phyloP scores from a whole-genome alignment of 2,329 filamentous ascomycete species.

The Blumeriella jaapii region DNA sequence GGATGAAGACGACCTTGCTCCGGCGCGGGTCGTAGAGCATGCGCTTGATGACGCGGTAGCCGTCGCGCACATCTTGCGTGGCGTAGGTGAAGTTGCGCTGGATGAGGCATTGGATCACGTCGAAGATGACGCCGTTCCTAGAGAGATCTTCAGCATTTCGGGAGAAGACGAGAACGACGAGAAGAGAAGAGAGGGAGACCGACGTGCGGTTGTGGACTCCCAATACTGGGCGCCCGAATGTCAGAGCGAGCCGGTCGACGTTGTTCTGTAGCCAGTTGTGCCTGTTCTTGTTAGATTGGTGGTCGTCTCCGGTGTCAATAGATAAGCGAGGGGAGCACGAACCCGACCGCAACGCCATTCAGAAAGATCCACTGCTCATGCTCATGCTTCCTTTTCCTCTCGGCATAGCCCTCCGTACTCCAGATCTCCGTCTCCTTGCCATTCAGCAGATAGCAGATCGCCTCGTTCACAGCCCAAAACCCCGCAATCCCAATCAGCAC shows the following conservation, averaged over 20 bases:
- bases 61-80: slow-evolving; percentile 53
- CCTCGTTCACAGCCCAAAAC: slow-evolving; percentile 40
- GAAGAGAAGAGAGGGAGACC: slow-evolving; percentile 1
- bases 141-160: neutral
- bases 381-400: slow-evolving; percentile 33
- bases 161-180: neutral
- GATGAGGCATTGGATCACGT: slow-evolving; percentile 65
- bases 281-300: too few relatives aligned
- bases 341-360: slow-evolving; percentile 59
- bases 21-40: slow-evolving; percentile 49
- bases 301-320: too few relatives aligned
- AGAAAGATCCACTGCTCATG: slow-evolving; percentile 72
- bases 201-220: slow-evolving; percentile 68
- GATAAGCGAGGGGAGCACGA: slow-evolving; percentile 23
- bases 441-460: slow-evolving; percentile 42
- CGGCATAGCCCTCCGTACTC: slow-evolving; percentile 42
- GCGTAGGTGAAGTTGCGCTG: slow-evolving; percentile 66
- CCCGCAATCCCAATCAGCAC: slow-evolving; percentile 29
- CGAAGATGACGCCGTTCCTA: slow-evolving; percentile 56
- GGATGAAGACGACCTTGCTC: slow-evolving; percentile 60
- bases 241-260: slow-evolving; percentile 57
- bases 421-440: slow-evolving; percentile 37
- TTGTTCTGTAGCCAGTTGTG: slow-evolving; percentile 58
- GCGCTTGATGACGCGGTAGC: slow-evolving; percentile 50
- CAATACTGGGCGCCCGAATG: slow-evolving; percentile 58